These are phyloP conservation scores for Citrullus colocynthis DNA, from an alignment of 306 rosid species.

Conservation along the genomic window DNA sequence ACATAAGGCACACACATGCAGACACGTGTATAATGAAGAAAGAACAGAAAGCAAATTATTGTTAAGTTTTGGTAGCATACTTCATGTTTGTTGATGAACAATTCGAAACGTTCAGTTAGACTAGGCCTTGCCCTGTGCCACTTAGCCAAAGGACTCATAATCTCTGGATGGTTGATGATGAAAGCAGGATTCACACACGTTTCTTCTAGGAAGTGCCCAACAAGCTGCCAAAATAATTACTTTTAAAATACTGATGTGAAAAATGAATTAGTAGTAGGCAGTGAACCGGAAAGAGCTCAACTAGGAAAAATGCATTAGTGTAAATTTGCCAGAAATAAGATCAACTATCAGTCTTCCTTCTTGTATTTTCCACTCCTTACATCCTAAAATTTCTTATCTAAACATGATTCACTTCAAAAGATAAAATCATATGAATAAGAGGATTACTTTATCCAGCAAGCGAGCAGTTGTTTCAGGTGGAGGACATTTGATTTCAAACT, in stretches of 20 bases:
- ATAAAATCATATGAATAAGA: not conserved
- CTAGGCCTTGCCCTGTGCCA: conserved; percentile 81
- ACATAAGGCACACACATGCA: not conserved
- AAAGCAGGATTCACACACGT: conserved; percentile 72
- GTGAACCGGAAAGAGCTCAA: too few species aligned
- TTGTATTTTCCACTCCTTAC: not conserved
- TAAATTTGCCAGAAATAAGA: not conserved
- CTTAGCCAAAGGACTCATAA: conserved; percentile 95
- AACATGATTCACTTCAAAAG: not conserved
- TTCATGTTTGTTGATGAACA: conserved; percentile 77
- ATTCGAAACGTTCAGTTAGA: conserved; percentile 83
- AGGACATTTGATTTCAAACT: conserved; percentile 64
- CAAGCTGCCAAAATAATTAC: conserved; percentile 49
- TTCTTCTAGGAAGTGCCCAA: conserved; percentile 88
- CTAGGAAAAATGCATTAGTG: not conserved
- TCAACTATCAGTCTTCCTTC: not conserved
- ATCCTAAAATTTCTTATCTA: not conserved
- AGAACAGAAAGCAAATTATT: not conserved
- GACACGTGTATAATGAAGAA: not conserved
- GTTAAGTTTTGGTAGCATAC: conserved; percentile 23
- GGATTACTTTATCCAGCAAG: conserved; percentile 68
- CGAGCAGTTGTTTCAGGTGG: conserved; percentile 87
- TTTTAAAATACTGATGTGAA: not conserved
- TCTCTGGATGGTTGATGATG: conserved; percentile 81
- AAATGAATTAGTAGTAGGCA: not conserved